phyloP scores from a whole-genome alignment of 768 basidiomycete genomes.

The Pholiota microspora region DNA sequence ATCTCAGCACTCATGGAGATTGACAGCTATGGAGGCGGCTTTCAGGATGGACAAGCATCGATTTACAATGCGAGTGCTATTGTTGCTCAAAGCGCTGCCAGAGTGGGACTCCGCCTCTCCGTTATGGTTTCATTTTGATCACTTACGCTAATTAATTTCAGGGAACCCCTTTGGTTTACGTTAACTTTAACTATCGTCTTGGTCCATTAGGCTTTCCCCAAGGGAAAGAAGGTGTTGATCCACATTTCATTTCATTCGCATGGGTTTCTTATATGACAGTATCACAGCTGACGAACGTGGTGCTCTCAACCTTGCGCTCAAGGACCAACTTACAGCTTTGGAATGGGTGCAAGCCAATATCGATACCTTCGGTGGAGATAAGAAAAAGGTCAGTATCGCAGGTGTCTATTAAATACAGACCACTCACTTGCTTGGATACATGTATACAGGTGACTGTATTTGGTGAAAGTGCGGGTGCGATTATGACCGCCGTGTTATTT shows the following conservation, averaged over 20 bases:
- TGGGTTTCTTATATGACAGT: neutral
- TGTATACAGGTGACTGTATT: conserved; percentile 42
- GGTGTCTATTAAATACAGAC: too few relatives aligned
- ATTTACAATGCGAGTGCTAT: conserved; percentile 32
- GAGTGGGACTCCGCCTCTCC: conserved; percentile 22
- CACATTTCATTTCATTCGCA: neutral
- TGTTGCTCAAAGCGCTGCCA: conserved; percentile 33
- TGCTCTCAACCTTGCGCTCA: conserved; percentile 44
- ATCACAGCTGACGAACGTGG: conserved; percentile 30
- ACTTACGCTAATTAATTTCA: conserved; percentile 8
- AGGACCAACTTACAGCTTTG: conserved; percentile 43
- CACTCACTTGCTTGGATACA: neutral
- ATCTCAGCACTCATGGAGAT: neutral
- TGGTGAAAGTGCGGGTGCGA: conserved; percentile 58
- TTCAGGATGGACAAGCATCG: conserved; percentile 24
- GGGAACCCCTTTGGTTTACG: conserved; percentile 44
- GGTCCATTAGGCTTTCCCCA: conserved; percentile 45
- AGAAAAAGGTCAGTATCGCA: conserved; percentile 26
- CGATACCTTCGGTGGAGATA: conserved; percentile 55
- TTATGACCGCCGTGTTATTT: conserved; percentile 38
- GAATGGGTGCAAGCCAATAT: conserved; percentile 63
- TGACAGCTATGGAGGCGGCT: conserved; percentile 34
- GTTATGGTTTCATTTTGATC: neutral
- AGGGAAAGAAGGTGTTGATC: conserved; percentile 30
- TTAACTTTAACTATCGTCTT: conserved; percentile 40